A percentile compares a stretch with the other conserved stretches of the same genome.
Evolutionary conservation across 129 eudicot species (phyloP).

Genomic region (Artemisia argyi): DNA sequence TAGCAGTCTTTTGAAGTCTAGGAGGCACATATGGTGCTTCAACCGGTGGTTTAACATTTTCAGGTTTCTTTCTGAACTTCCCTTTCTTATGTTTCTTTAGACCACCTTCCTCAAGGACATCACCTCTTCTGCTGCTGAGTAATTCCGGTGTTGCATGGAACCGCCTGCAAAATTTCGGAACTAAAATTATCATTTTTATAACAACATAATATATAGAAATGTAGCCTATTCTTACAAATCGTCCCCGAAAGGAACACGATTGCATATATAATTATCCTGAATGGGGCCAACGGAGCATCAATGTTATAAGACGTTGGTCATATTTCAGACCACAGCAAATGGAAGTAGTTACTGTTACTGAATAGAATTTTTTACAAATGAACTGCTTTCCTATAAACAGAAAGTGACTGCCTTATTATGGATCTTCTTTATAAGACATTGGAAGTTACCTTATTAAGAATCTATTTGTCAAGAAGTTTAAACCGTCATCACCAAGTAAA

Average conservation of each 20-base stretch:
- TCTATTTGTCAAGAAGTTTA: constrained; percentile 22
- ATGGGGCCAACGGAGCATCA: no score
- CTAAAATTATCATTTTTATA: not conserved
- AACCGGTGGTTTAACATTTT: constrained; percentile 53
- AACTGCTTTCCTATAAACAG: no score
- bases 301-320: no score
- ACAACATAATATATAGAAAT: not conserved
- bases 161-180: constrained; percentile 35
- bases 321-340: no score
- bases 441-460: constrained; percentile 46
- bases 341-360: no score
- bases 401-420: constrained; percentile 28
- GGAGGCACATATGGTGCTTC: constrained; percentile 83
- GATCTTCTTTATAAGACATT: not conserved
- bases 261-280: no score
- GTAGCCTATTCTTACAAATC: not conserved
- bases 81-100: constrained; percentile 47
- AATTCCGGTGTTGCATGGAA: constrained; percentile 63
- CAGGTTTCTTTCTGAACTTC: constrained; percentile 61
- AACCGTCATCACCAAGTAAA: constrained; percentile 25
- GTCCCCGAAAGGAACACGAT: no score
- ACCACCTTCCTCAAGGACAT: constrained; percentile 30
- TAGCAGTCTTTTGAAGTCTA: constrained; percentile 44
- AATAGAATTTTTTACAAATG: no score
- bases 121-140: constrained; percentile 43